Conservation (phyloP, 805 yeast species). For the Pichia rugopelliculosa region DNA sequence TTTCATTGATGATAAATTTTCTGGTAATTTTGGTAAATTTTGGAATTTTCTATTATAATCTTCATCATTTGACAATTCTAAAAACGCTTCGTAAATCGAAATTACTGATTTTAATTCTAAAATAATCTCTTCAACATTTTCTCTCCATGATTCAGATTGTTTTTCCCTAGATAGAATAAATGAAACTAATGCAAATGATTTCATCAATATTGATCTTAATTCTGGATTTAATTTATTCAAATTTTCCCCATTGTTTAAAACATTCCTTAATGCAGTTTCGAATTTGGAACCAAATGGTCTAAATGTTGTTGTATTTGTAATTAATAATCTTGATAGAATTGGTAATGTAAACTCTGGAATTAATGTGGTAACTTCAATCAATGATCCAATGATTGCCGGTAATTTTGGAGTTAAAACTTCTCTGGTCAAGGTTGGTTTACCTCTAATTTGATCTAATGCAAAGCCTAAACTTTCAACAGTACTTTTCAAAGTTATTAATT, state of each 20-base stretch:
- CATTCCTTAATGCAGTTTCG: conserved; percentile 35
- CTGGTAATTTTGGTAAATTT: conserved; percentile 32
- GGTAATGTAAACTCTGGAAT: conserved; percentile 33
- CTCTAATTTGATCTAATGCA: conserved; percentile 48
- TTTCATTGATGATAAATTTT: conserved; percentile 13
- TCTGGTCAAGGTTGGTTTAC: conserved; percentile 77
- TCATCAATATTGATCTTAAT: conserved; percentile 37
- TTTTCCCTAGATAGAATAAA: conserved; percentile 45
- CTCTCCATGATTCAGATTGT: conserved; percentile 39
- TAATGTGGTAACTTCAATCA: conserved; percentile 39
- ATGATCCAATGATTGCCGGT: conserved; percentile 48
- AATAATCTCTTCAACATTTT: conserved; percentile 40
- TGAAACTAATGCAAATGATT: conserved; percentile 49
- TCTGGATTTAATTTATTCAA: conserved; percentile 32
- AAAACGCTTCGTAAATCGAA: conserved; percentile 48
- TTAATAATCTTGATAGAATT: conserved; percentile 37
- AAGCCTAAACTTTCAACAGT: conserved; percentile 35
- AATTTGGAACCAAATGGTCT: conserved; percentile 68
- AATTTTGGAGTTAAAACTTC: conserved; percentile 78
- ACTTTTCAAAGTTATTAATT: conserved; percentile 26
- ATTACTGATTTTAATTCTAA: conserved; percentile 49
- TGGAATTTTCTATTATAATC: conserved; percentile 37
- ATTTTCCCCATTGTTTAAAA: conserved; percentile 29
- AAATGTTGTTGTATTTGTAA: conserved; percentile 67
- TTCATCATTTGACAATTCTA: conserved; percentile 50